Evolutionary conservation across 495 filamentous ascomycete genomes (phyloP).

Genomic region (Evernia prunastri): DNA sequence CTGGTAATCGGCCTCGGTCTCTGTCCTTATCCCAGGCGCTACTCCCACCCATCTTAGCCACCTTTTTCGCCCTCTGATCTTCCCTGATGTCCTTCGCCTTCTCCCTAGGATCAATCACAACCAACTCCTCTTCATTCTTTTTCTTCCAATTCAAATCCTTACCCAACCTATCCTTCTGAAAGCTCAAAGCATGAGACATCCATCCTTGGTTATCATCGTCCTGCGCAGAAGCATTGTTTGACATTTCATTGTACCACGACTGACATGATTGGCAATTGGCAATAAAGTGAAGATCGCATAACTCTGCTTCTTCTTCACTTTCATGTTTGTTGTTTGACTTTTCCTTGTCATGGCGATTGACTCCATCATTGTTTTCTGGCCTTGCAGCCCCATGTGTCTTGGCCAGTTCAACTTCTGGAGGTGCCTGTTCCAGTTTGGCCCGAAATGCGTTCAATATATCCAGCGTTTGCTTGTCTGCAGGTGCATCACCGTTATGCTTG

Average conservation of each 20-base stretch:
- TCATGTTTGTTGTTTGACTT: conserved; percentile 44
- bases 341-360: conserved; percentile 29
- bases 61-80: conserved; percentile 49
- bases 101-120: conserved; percentile 91
- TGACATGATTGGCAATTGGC: conserved; percentile 85
- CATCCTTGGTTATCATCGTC: conserved; percentile 54
- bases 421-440: conserved; percentile 63
- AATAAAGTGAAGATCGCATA: conserved; percentile 92
- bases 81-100: conserved; percentile 67
- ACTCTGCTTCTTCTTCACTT: conserved; percentile 62
- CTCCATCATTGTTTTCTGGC: conserved; percentile 29
- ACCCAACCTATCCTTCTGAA: conserved; percentile 82
- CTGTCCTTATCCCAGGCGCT: conserved; percentile 51
- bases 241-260: conserved; percentile 56
- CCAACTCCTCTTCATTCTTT: conserved; percentile 79
- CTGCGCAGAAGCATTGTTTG: conserved; percentile 43
- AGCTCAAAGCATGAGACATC: conserved; percentile 69
- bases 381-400: conserved; percentile 25
- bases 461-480: conserved; percentile 56
- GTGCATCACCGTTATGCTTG: conserved; percentile 43
- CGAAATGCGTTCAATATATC: conserved; percentile 70
- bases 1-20: conserved; percentile 28
- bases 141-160: conserved; percentile 89
- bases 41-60: conserved; percentile 42
- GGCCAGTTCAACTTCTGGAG: conserved; percentile 32